These are phyloP conservation scores for Paspalum notatum DNA, from an alignment of 176 grass and related monocot species.

Conservation along the genomic window DNA sequence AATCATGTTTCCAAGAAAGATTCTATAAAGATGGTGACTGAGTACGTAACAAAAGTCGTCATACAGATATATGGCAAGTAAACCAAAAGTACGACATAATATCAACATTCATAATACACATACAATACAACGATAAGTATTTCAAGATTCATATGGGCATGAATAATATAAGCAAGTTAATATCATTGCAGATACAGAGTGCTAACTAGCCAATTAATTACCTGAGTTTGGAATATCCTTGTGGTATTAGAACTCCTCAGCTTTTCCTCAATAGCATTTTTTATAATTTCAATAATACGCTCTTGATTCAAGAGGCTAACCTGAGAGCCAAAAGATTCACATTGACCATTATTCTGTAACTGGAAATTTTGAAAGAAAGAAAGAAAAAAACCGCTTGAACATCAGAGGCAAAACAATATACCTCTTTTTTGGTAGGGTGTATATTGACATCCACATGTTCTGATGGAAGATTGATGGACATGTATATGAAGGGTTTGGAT, in stretches of 20 bases:
- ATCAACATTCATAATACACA: constrained; percentile 18
- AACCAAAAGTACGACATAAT: not conserved
- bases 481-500: constrained; percentile 97
- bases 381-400: constrained; percentile 22
- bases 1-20: constrained; percentile 28
- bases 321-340: constrained; percentile 50
- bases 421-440: constrained; percentile 98
- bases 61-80: constrained; percentile 6
- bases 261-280: constrained; percentile 73
- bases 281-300: constrained; percentile 81
- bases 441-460: constrained; percentile 96
- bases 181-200: constrained; percentile 16
- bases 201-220: constrained; percentile 44
- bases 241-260: constrained; percentile 87
- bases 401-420: constrained; percentile 33
- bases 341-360: not conserved
- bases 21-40: not conserved
- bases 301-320: constrained; percentile 98
- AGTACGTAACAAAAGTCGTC: not conserved
- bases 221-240: constrained; percentile 94
- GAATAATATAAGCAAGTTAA: not conserved
- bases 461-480: constrained; percentile 88
- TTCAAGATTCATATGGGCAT: not conserved
- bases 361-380: not conserved
- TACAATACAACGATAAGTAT: not conserved